Conservation (phyloP, 2,329 filamentous ascomycete genomes). For the Diaporthe vexans region DNA sequence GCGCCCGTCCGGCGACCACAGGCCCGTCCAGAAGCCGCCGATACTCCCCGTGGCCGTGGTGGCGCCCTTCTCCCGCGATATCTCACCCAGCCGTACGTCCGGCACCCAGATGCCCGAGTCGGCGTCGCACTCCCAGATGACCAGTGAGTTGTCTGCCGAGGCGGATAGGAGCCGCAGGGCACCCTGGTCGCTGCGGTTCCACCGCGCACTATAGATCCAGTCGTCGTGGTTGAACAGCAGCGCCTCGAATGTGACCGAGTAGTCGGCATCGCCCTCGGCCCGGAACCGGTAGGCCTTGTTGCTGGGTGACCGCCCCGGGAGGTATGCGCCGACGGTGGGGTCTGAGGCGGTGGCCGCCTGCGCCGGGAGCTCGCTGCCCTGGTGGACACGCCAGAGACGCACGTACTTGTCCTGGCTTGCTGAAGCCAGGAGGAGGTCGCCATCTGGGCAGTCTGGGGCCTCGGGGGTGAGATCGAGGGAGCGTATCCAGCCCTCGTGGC, state of each 20-base stretch:
- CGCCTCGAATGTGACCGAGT: conserved; percentile 92
- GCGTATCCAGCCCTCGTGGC: conserved; percentile 95
- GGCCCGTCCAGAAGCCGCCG: conserved; percentile 94
- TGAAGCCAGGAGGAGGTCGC: conserved; percentile 87
- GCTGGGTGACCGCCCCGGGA: conserved; percentile 80
- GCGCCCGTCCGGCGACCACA: conserved; percentile 86
- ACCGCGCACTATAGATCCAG: conserved; percentile 93
- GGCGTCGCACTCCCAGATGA: conserved; percentile 90
- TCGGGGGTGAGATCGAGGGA: conserved; percentile 85
- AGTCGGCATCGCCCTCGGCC: conserved; percentile 67
- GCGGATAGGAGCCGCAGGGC: conserved; percentile 82
- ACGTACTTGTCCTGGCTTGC: conserved; percentile 99
- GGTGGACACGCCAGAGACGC: conserved; percentile 88
- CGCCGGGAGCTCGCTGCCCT: conserved; percentile 74
- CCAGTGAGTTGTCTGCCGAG: conserved; percentile 94
- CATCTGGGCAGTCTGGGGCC: conserved; percentile 58
- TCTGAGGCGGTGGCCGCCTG: conserved; percentile 68
- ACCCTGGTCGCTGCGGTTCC: conserved; percentile 63
- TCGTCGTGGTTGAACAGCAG: conserved; percentile 95
- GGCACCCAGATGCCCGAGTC: conserved; percentile 93
- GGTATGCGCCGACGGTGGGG: conserved; percentile 68
- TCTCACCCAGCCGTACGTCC: conserved; percentile 87
- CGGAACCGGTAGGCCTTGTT: conserved; percentile 90
- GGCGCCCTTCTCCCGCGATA: conserved; percentile 93
- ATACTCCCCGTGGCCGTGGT: conserved; percentile 97